Evolutionary conservation across 768 basidiomycete species (phyloP).

Genomic region (Podaxis carcinomalis): DNA sequence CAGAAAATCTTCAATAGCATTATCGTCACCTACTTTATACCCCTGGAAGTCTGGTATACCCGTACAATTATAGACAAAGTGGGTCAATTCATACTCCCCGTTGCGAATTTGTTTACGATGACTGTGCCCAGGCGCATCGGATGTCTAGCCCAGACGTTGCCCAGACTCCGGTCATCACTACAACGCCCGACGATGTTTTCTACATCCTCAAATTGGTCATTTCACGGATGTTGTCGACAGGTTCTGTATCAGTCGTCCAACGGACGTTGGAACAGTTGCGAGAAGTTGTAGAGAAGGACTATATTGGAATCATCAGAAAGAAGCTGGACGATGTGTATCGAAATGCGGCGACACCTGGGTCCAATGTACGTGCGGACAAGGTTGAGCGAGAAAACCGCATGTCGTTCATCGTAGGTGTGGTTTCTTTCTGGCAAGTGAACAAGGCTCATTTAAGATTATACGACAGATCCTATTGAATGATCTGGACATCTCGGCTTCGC

Average conservation of each 20-base stretch:
- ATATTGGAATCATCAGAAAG: slow-evolving; percentile 71
- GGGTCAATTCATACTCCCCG: slow-evolving; percentile 3
- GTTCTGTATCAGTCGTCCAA: slow-evolving; percentile 56
- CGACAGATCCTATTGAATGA: slow-evolving; percentile 85
- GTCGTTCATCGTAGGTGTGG: slow-evolving; percentile 82
- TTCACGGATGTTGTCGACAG: slow-evolving; percentile 72
- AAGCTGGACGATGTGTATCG: slow-evolving; percentile 90
- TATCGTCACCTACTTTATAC: slow-evolving; percentile 73
- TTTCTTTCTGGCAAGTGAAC: slow-evolving; percentile 23
- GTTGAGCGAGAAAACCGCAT: slow-evolving; percentile 75
- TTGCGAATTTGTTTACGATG: not conserved
- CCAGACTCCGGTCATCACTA: slow-evolving; percentile 60
- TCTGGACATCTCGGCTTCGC: slow-evolving; percentile 86
- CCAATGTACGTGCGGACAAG: slow-evolving; percentile 61
- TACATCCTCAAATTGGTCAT: slow-evolving; percentile 90
- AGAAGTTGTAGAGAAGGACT: slow-evolving; percentile 80
- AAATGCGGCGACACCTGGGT: slow-evolving; percentile 34
- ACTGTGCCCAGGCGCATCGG: slow-evolving; percentile 68
- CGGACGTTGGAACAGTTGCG: slow-evolving; percentile 58
- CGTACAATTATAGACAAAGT: slow-evolving; percentile 87
- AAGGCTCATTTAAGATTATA: slow-evolving; percentile 5
- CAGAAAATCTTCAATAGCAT: slow-evolving; percentile 61
- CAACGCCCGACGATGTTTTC: slow-evolving; percentile 91
- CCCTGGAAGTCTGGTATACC: slow-evolving; percentile 91
- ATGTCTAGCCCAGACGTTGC: slow-evolving; percentile 72